Percentiles rank a stretch among this genome's conserved stretches.
phyloP scores from a whole-genome alignment of 331 rosid genomes.

The Malus hybrid region DNA sequence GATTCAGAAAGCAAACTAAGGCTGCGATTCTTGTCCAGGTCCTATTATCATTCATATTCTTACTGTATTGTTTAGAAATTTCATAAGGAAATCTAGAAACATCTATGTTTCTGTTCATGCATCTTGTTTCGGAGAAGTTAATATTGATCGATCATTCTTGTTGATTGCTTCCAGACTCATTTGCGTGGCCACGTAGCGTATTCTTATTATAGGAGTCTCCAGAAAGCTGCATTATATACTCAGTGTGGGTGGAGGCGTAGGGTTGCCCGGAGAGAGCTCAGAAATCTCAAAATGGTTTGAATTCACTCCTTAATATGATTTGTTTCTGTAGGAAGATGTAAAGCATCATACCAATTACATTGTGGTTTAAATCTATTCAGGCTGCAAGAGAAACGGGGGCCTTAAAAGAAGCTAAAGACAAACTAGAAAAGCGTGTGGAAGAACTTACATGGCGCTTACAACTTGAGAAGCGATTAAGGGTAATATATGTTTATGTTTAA shows the following conservation, averaged over 20 bases:
- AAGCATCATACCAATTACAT: constrained; percentile 1
- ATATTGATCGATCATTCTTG: not conserved
- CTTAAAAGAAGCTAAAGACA: constrained; percentile 97
- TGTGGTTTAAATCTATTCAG: constrained; percentile 35
- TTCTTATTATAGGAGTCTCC: constrained; percentile 79
- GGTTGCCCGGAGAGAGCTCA: constrained; percentile 91
- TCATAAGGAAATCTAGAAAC: constrained; percentile 11
- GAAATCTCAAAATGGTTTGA: constrained; percentile 87
- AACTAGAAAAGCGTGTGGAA: constrained; percentile 98
- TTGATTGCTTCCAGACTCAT: constrained; percentile 58
- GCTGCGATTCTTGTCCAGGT: constrained; percentile 91
- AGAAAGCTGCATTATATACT: constrained; percentile 69
- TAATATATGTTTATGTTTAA: constrained; percentile 23
- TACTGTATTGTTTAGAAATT: constrained; percentile 7
- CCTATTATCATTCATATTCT: constrained; percentile 15
- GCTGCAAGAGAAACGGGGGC: constrained; percentile 99
- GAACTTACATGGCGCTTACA: constrained; percentile 99
- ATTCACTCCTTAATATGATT: constrained; percentile 8
- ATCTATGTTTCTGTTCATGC: not conserved
- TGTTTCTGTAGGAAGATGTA: constrained; percentile 20
- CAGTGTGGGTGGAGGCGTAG: constrained; percentile 97
- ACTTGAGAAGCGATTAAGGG: constrained; percentile 95
- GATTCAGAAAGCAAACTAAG: constrained; percentile 91
- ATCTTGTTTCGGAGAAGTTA: constrained; percentile 3
- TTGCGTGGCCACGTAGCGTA: constrained; percentile 60